Conservation (phyloP, 805 yeast species). For the Nakazawaea laoshanensis region DNA sequence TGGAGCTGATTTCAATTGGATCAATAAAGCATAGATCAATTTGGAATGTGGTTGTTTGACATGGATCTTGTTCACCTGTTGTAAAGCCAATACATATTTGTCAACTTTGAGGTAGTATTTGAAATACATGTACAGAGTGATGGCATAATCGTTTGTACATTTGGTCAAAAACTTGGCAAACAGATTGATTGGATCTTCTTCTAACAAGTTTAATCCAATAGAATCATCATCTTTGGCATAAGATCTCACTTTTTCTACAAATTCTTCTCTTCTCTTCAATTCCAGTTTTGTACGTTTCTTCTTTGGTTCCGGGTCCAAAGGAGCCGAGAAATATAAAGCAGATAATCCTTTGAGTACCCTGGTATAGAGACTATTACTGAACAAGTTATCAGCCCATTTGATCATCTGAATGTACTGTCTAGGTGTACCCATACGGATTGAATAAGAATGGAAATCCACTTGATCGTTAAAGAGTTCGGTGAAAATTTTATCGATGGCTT, state of each 20-base stretch:
- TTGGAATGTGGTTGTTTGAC: constrained; percentile 11
- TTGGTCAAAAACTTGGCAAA: constrained; percentile 28
- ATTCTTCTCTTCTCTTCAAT: constrained; percentile 44
- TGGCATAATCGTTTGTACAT: constrained; percentile 31
- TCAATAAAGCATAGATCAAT: constrained; percentile 7
- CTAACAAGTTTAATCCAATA: constrained; percentile 39
- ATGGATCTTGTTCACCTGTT: constrained; percentile 27
- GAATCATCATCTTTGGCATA: constrained; percentile 46
- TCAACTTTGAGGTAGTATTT: constrained; percentile 20
- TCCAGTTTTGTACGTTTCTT: constrained; percentile 50
- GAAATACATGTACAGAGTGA: constrained; percentile 32
- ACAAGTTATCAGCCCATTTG: constrained; percentile 75
- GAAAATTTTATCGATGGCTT: constrained; percentile 58
- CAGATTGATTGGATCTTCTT: constrained; percentile 30
- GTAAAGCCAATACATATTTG: constrained; percentile 37
- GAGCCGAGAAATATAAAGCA: constrained; percentile 36
- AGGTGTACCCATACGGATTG: constrained; percentile 85
- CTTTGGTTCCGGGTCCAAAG: constrained; percentile 23
- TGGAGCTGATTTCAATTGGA: constrained; percentile 4
- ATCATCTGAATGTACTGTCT: constrained; percentile 73
- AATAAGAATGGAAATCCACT: constrained; percentile 88
- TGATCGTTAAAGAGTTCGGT: constrained; percentile 75
- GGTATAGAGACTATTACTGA: constrained; percentile 59
- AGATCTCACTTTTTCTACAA: constrained; percentile 33
- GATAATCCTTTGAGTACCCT: constrained; percentile 64